These are phyloP conservation scores for Candida rishiriensis DNA, from an alignment of 805 yeast genomes.

Conservation along the genomic window DNA sequence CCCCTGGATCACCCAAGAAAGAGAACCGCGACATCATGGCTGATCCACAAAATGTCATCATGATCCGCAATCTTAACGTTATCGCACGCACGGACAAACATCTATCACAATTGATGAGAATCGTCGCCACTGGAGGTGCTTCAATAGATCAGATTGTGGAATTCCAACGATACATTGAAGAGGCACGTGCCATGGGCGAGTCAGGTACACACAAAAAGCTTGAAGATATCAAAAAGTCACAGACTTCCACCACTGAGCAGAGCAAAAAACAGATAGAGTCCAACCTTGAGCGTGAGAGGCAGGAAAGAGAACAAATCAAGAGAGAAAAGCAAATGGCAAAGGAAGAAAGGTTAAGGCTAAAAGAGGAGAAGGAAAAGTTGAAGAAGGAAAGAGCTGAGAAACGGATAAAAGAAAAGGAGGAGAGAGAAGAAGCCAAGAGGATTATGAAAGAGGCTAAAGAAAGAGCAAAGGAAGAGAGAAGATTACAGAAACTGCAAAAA, in stretches of 20 bases:
- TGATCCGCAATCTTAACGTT: slow-evolving; percentile 79
- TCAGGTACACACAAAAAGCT: slow-evolving; percentile 23
- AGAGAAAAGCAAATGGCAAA: slow-evolving; percentile 8
- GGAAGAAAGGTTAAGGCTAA: slow-evolving; percentile 14
- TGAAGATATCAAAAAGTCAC: slow-evolving; percentile 5
- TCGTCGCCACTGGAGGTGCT: slow-evolving; percentile 82
- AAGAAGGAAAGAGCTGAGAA: slow-evolving; percentile 18
- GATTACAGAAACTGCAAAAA: slow-evolving; percentile 20
- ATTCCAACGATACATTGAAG: slow-evolving; percentile 75
- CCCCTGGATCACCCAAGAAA: slow-evolving; percentile 5
- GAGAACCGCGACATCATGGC: slow-evolving; percentile 25
- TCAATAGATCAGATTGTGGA: slow-evolving; percentile 63
- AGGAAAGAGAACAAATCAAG: slow-evolving; percentile 8
- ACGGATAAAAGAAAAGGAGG: slow-evolving; percentile 18
- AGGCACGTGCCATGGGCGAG: slow-evolving; percentile 72
- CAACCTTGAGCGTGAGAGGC: background rate
- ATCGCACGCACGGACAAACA: slow-evolving; percentile 73
- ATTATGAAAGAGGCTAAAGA: slow-evolving; percentile 20
- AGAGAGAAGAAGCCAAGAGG: slow-evolving; percentile 16
- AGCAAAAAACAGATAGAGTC: background rate
- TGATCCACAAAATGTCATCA: slow-evolving; percentile 64
- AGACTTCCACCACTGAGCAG: slow-evolving; percentile 8
- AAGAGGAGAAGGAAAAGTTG: slow-evolving; percentile 20
- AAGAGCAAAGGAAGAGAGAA: slow-evolving; percentile 21
- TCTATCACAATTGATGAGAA: slow-evolving; percentile 69